phyloP scores from a whole-genome alignment of 208 protist species.

The Crithidia thermophila region DNA sequence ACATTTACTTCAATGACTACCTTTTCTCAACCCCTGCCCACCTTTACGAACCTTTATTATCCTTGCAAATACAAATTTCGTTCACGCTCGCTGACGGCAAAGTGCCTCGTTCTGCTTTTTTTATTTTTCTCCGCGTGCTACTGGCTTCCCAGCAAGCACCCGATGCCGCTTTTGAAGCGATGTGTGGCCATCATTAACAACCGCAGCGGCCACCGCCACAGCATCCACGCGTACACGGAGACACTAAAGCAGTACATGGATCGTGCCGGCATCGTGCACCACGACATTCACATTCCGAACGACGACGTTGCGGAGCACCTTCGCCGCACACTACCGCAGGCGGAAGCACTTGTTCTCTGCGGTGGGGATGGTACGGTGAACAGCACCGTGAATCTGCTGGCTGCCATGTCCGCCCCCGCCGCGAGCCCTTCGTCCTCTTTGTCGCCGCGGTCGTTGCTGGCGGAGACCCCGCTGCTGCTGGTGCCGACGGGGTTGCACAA shows the following conservation, averaged over 20 bases:
- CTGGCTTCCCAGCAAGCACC: not conserved
- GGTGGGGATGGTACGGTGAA: conserved; percentile 85
- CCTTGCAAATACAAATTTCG: too few species aligned
- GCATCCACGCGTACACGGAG: conserved; percentile 45
- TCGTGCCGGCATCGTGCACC: conserved; percentile 68
- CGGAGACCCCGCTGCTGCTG: conserved; percentile 50
- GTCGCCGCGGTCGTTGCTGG: conserved; percentile 10
- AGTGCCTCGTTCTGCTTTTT: conserved; percentile 1
- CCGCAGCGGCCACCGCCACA: conserved; percentile 64
- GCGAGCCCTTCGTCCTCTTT: not conserved
- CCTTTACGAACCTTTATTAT: conserved; percentile 9
- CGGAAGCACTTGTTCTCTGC: conserved; percentile 59
- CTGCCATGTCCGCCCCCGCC: not conserved
- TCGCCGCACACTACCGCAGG: conserved; percentile 7
- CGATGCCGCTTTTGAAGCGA: conserved; percentile 36
- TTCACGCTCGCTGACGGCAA: not conserved
- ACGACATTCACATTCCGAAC: conserved; percentile 51
- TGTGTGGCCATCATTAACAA: conserved; percentile 76
- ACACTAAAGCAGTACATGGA: conserved; percentile 70
- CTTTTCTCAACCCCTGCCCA: not conserved
- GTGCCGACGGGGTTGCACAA: conserved; percentile 81
- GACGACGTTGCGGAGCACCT: conserved; percentile 30
- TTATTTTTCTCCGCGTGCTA: not conserved
- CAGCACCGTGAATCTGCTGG: conserved; percentile 68
- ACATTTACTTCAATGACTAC: too few species aligned